Evolutionary conservation across 2,329 filamentous ascomycete genomes (phyloP).

Genomic region (Daldinia sp.): DNA sequence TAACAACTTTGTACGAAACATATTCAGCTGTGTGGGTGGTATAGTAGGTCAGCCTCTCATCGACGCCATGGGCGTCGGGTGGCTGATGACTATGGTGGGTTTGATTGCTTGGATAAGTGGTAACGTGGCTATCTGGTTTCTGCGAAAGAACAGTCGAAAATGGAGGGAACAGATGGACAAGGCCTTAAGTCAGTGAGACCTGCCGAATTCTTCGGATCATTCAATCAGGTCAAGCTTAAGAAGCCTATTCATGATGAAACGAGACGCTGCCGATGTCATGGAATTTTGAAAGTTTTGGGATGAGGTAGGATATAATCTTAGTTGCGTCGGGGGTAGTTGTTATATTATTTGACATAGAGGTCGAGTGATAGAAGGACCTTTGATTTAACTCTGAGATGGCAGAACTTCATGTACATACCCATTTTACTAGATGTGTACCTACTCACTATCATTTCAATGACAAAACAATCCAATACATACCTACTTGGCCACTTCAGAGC

Average conservation of each 20-base stretch:
- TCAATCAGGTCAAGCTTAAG: not conserved
- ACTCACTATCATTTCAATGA: not conserved
- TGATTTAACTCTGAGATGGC: not conserved
- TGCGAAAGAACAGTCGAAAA: conserved; percentile 66
- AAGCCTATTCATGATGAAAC: conserved; percentile 3
- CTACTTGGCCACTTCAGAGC: not conserved
- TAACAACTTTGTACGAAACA: conserved; percentile 84
- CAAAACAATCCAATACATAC: not conserved
- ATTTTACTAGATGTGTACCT: too few relatives aligned
- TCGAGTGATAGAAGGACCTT: not conserved
- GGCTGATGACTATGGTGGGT: conserved; percentile 71
- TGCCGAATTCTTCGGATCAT: not conserved
- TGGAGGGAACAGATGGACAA: conserved; percentile 73
- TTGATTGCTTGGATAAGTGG: conserved; percentile 65
- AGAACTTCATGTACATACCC: not conserved
- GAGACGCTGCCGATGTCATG: conserved; percentile 4
- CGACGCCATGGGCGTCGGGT: conserved; percentile 74
- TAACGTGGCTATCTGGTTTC: conserved; percentile 64
- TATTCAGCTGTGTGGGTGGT: conserved; percentile 75
- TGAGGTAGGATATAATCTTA: not conserved
- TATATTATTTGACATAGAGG: not conserved
- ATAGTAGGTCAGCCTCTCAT: conserved; percentile 77
- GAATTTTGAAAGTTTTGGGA: not conserved
- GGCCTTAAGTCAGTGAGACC: conserved; percentile 43
- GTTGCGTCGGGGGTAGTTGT: not conserved